Base-by-base conservation (phyloP, 1,284 basidiomycete genomes). In the Mycena sp. region DNA sequence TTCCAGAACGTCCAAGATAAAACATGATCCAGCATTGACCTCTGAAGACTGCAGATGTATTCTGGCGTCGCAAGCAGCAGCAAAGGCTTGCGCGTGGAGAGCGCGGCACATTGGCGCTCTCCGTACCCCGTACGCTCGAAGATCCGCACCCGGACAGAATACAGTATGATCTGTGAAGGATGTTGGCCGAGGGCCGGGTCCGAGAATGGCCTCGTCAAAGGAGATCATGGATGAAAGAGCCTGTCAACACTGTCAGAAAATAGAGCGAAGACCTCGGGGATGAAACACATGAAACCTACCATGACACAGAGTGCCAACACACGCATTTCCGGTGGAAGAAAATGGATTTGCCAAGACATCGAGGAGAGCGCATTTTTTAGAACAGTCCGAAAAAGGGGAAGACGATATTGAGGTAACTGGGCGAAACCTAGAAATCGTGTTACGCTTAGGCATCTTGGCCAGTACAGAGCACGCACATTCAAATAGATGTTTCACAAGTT, bases 81-180 rank as follows among this genome's bases (percentile, higher is more conserved):
- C 44, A 23, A 59, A 19, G 1, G 64, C 56, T 30, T 52, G 38
- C 2, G 45, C 46, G n/a, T 30, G 28, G 9, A 62, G 30, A 1
- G 35, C 38, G 6, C 26, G 57, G 26, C 52, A 59, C 51, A 46
- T 52, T 1, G 43, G 43, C 9, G 54, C 50, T 1, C 64, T 49
- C 5, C 54, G 55, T 3, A 50, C 17, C 2, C 64, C 64, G 19
- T 52, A 59, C 10, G 41, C 25, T 23, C 58, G 11, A 2, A 60
- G 25, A 35, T 60, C 58, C 16, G 58, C 43, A 35, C 44, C 41
- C 2, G 32, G 44, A 2, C 12, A 40, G 21, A 64, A 46, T 9
- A 64, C 63, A 12, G 63, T 48, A 23, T 41, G 43, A 30, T 64
- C 63, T 1, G 21, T n/a, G 21, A 64, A 40, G 21, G 63, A 61